Evolutionary conservation across 495 filamentous ascomycete species (phyloP), one percentile per base, ranked within the genome.

Genomic region (Aspergillus asperescens): DNA sequence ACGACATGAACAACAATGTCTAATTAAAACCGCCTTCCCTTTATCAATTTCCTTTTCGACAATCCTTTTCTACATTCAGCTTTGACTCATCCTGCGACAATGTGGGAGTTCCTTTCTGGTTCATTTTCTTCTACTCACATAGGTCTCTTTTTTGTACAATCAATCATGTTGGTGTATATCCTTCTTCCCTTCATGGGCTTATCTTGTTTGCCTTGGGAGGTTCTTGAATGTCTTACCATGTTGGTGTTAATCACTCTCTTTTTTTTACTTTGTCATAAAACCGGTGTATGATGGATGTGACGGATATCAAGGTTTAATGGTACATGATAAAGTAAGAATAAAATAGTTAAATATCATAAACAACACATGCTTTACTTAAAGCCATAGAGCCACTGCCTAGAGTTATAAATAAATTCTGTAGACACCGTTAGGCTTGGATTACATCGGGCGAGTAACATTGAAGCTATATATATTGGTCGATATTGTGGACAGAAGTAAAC

Each of bases 231-330:
- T 39, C 34, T 55, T 51, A 32, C 18, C 12, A 43, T 44, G 29
- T 59, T 54, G 53, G 54, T 58, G 54, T 52, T 41, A n/a, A n/a
- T 56, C 52, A 48, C 51, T 59, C 46, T 60, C 48, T 60, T 55
- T 44, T 57, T 51, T 32, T 18, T 48, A 55, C 48, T 48, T 59
- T 56, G 9, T 51, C 23, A 48, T 16, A 24, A 50, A 39, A 29
- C 35, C 39, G 32, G 46, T 47, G 56, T 51, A 47, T 47, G 28
- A 35, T 24, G 44, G 44, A 35, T 16, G 32, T n/a, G 2, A 54
- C 13, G 25, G 50, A 34, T 50, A 47, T 51, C 32, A 18, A n/a
- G 34, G 4, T 34, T 28, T 50, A 52, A 50, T 48, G 46, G 31
- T 41, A 15, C 31, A 45, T 45, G 44, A 53, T 42, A 34, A 43